phyloP scores from a whole-genome alignment of 345 rosid species.

The Eucalyptus cloeziana region DNA sequence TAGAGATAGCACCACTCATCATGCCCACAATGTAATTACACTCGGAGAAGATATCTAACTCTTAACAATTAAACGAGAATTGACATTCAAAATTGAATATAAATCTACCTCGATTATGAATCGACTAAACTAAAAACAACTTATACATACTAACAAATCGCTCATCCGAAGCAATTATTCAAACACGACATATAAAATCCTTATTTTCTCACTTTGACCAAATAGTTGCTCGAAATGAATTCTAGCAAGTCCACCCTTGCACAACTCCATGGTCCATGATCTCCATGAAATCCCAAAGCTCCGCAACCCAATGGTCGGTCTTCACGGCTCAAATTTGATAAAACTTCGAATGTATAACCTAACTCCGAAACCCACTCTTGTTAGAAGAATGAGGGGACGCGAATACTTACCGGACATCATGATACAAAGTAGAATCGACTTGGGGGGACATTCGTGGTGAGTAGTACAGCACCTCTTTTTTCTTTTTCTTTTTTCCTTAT shows the following conservation, averaged over 20 bases:
- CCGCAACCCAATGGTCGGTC: no score
- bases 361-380: background rate
- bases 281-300: background rate
- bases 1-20: no score
- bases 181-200: background rate
- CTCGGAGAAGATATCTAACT: accelerated
- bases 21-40: no score
- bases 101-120: no score
- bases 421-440: background rate
- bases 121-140: background rate
- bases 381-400: background rate
- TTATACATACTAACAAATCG: background rate
- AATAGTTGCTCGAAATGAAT: background rate
- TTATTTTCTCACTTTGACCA: background rate
- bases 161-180: background rate
- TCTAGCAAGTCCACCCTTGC: background rate
- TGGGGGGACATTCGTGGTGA: background rate
- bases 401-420: background rate
- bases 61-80: no score
- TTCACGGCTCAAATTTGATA: background rate
- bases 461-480: background rate
- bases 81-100: no score
- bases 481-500: accelerated
- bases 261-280: background rate
- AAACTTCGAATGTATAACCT: background rate